Evolutionary conservation across 1,284 basidiomycete genomes (phyloP), one percentile per base, ranked within the genome.

Genomic region (Leccinum ponderosum): DNA sequence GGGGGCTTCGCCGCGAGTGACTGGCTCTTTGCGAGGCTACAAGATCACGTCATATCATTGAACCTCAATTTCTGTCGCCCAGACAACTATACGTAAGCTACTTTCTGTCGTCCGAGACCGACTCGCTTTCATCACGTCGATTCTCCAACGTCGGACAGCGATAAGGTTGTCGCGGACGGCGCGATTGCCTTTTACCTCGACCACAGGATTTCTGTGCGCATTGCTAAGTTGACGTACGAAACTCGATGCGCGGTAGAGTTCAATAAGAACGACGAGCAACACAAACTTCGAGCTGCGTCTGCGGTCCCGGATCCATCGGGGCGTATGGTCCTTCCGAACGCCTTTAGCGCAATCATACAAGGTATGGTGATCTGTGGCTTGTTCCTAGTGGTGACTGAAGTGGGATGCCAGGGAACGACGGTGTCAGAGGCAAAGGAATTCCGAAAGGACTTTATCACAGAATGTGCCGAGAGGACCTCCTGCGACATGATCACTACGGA

Each of bases 51-150:
- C 12, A 59, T 56, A 6, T 58, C 69, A 39, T 11, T 77, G 66
- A 70, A 70, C 1, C 56, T 82, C 47, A 65, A 63, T 2, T 70
- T 84, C 35, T 74, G 73, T 61, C 76, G 81, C 3, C 82, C 81
- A 11, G 81, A 83, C 53, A 76, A 71, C 25, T 77, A 81, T 59
- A 76, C 79, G 82, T 83, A 59, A 58, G 79, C 65, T 12, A 20
- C 9, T 29, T n/a, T 48, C 25, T 1, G 20, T 20, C 20, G 20
- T 20, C 20, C 20, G 20, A 42, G 2, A 33, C 33, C 0, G 31
- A 44, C 14, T 20, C 7, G n/a, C 2, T 57, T 51, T 17, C 20
- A 44, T 55, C 15, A 15, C 5, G 3, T 29, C 37, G 2, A 59
- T 11, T 27, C 14, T 2, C 27, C 8, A 9, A 8, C 17, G 7